Base-by-base conservation (phyloP, 768 basidiomycete genomes). In the Pisolithus tinctorius region DNA sequence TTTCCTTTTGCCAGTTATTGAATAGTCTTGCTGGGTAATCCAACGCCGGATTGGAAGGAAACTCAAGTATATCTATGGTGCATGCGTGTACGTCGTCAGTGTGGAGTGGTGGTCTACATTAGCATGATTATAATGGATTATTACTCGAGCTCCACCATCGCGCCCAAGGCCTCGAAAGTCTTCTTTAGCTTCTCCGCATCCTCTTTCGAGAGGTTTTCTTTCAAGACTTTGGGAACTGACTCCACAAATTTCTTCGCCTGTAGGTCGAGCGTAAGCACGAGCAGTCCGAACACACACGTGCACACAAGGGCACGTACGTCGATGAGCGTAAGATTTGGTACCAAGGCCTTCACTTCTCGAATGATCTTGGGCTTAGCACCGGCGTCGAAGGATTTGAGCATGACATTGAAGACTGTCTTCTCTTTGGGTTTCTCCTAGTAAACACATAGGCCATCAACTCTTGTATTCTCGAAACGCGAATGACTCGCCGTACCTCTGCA, bases 161-260 rank as follows among this genome's bases (percentile, higher is more conserved):
- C 96, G 23, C 96, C 96, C 45, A 96, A 80, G 49, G 73, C 83
- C 71, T 89, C 84, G 71, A 99, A 87, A n/a, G 83, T 82, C 68
- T 84, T 84, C 73, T 94, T 81, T 66, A 99, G 74, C 73, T 97
- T 97, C 69, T 98, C 96, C 2, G 95, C 94, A 37, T 99, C 96
- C 60, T 99, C 96, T 71, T 99, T 99, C 23, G 90, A 77, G 52
- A 96, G 64, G 67, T 90, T 90, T 73, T 98, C 96, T 73, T 97
- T 99, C 62, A 99, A 74, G 4, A 86, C 72, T 71, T 97, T 86
- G 23, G 96, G 96, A 58, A 90, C 69, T 16, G 91, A 92, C 71
- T 99, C 96, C 42, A 98, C 96, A 62, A 98, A 95, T 72, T 96
- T 99, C 81, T 99, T 99, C 25, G 96, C 96, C 96, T 99, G 63